phyloP scores from a whole-genome alignment of 345 rosid genomes.

The Syzygium aqueum region DNA sequence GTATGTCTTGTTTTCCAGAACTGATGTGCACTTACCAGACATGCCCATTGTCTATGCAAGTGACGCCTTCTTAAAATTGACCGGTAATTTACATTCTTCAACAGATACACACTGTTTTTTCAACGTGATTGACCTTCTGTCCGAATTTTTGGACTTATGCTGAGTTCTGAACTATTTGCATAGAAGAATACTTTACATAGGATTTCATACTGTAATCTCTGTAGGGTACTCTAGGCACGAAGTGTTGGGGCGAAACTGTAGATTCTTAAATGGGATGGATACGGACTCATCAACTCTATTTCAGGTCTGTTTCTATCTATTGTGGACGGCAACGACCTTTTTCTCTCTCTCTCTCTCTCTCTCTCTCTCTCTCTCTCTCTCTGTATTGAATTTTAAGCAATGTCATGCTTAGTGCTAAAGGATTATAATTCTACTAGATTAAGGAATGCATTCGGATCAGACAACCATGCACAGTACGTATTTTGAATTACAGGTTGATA shows the following conservation, averaged over 20 bases:
- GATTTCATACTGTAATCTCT: neutral
- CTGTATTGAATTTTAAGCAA: neutral
- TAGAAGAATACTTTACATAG: neutral
- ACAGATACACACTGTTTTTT: neutral
- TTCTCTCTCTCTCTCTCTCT: neutral
- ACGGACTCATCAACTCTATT: slow-evolving; percentile 46
- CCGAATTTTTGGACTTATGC: neutral
- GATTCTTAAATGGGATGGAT: slow-evolving; percentile 62
- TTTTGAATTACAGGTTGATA: slow-evolving; percentile 91
- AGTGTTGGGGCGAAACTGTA: slow-evolving; percentile 71
- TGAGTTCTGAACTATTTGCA: neutral
- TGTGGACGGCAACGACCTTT: neutral
- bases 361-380: neutral
- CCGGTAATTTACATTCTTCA: slow-evolving; percentile 36
- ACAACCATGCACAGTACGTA: slow-evolving; percentile 83
- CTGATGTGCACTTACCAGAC: slow-evolving; percentile 58
- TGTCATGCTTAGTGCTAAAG: neutral
- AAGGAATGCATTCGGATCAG: slow-evolving; percentile 51
- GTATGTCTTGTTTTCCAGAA: slow-evolving; percentile 36
- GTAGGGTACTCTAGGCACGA: slow-evolving; percentile 77
- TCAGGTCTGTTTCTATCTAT: slow-evolving; percentile 31
- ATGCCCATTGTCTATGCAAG: slow-evolving; percentile 89
- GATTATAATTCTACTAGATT: slow-evolving; percentile 30
- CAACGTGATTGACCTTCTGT: neutral
- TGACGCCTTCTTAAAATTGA: slow-evolving; percentile 80